Conservation (phyloP, 2,329 filamentous ascomycete genomes). For the Ophiocordyceps australis region DNA sequence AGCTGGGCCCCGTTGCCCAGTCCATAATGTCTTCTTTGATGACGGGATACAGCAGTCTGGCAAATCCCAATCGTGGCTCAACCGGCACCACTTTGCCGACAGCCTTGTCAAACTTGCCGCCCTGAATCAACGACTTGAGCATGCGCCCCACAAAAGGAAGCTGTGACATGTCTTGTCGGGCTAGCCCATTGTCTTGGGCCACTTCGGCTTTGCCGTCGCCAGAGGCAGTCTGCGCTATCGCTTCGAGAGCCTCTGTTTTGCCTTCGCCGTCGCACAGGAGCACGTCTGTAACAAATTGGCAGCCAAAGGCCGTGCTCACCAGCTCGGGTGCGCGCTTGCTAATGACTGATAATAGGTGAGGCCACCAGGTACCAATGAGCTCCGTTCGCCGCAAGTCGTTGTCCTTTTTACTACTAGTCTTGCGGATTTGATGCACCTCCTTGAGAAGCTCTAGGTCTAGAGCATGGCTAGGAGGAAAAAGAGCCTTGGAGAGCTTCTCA, state of each 20-base stretch:
- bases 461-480: conserved; percentile 43
- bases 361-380: conserved; percentile 55
- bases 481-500: conserved; percentile 41
- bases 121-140: conserved; percentile 80
- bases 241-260: conserved; percentile 55
- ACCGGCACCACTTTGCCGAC: conserved; percentile 52
- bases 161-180: conserved; percentile 37
- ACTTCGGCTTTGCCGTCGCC: conserved; percentile 28
- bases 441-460: conserved; percentile 52
- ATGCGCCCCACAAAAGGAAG: conserved; percentile 55
- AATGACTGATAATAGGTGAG: conserved; percentile 58
- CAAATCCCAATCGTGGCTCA: conserved; percentile 65
- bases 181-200: conserved; percentile 20
- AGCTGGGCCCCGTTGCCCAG: conserved; percentile 77
- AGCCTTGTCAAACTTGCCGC: conserved; percentile 66
- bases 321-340: conserved; percentile 49
- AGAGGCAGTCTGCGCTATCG: conserved; percentile 45
- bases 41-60: conserved; percentile 60
- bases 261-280: conserved; percentile 61
- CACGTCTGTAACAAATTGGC: conserved; percentile 70
- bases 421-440: conserved; percentile 63
- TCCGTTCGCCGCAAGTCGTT: conserved; percentile 57
- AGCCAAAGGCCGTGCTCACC: conserved; percentile 61
- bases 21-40: conserved; percentile 57
- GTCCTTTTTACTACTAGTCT: conserved; percentile 85